Evolutionary conservation across 169 alveolate genomes (phyloP).

Genomic region (Besnoitia besnoiti): DNA sequence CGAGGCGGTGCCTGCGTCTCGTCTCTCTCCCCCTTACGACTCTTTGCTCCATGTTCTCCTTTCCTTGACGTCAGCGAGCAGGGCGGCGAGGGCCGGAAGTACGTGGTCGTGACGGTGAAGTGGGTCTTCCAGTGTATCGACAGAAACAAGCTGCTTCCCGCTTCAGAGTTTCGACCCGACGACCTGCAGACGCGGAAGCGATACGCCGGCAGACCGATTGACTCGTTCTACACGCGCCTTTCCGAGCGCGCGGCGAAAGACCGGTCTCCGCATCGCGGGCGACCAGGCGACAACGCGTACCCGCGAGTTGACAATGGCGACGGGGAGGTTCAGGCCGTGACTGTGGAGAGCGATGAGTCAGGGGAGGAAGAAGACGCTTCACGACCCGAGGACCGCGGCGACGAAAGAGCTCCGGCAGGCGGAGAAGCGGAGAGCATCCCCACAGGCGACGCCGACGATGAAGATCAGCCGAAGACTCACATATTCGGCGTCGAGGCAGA

Average conservation of each 20-base stretch:
- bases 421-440: background rate
- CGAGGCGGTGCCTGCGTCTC: no score
- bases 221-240: background rate
- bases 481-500: background rate
- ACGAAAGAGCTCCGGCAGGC: background rate
- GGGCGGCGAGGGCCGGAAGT: constrained; percentile 49
- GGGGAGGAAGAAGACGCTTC: no score
- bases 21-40: no score
- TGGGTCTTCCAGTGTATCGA: constrained; percentile 57
- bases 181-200: background rate
- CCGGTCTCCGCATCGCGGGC: no score
- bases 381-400: no score
- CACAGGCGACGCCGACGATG: no score
- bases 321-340: no score
- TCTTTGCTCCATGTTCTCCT: no score
- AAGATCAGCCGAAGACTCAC: background rate
- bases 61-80: constrained; percentile 41
- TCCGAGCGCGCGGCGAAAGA: background rate
- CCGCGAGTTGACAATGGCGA: no score
- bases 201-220: background rate
- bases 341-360: no score
- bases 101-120: constrained; percentile 45
- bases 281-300: no score
- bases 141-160: constrained; percentile 24
- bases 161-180: background rate